Base-by-base conservation (phyloP, 805 yeast species). In the Debaryomyces maramus region DNA sequence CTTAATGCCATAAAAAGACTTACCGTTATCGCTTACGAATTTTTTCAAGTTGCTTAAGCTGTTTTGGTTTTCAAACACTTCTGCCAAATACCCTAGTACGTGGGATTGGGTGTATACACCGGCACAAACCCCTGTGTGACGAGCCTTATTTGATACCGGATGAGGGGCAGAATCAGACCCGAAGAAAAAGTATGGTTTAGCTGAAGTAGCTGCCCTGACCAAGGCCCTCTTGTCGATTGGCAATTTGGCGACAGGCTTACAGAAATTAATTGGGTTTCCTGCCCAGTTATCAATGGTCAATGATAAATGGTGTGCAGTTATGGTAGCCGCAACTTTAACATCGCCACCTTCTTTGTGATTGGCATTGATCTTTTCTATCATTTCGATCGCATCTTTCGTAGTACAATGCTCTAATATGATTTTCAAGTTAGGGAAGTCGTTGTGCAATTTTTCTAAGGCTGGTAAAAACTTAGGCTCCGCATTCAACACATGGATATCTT, bases 81-180 rank as follows among this genome's bases (percentile, higher is more conserved):
- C 85, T 3, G 98, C 97, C 19, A 93, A 67, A 49, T 91, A 93
- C 6, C 89, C 72, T 14, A 93, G 63, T 2, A 85, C 96, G 51
- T 78, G 78, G 16, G 87, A 77, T 62, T 93, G 99, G 2, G 98
- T 87, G 65, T 78, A 93, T 6, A 93, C 97, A 56, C 99, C 99
- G n/a, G 99, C 99, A 55, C 97, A 88, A 13, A 91, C 97, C 16
- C 90, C 91, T 26, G 72, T 68, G 50, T 80, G 88, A 45, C 76
- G 83, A 18, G 87, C 73, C 63, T 95, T 95, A 44, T 81, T 81
- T 46, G 78, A 77, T 18, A 87, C 56, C 6, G 97, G 95, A 61
- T 93, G 99, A 18, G 99, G 99, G 21, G 99, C 99, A 16, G 97
- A 88, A 61, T 93, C 99, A 1, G 97, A 87, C 5, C 99, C 99